A percentile compares a stretch with the other conserved stretches of the same genome.
These are phyloP conservation scores for Saturnispora galanensis DNA, from an alignment of 805 yeast genomes.

Conservation along the genomic window DNA sequence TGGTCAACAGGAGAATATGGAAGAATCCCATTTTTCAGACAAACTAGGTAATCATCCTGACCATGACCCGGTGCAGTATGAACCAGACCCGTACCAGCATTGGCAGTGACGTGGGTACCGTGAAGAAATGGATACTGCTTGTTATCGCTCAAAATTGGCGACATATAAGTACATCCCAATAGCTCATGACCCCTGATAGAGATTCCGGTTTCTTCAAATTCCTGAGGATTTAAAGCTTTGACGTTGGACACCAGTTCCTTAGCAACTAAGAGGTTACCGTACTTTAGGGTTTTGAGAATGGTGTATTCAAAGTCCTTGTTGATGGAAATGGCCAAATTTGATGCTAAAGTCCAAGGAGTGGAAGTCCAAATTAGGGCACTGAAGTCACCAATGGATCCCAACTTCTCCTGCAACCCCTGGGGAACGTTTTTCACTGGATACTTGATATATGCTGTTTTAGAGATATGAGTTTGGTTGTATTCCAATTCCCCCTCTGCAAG, in stretches of 20 bases:
- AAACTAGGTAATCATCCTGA: constrained; percentile 76
- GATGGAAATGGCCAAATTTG: constrained; percentile 76
- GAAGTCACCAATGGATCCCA: constrained; percentile 10
- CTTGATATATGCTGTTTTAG: constrained; percentile 58
- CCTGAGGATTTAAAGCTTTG: constrained; percentile 22
- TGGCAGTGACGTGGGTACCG: constrained; percentile 72
- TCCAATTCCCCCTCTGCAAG: constrained; percentile 95
- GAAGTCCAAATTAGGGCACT: constrained; percentile 82
- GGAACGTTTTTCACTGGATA: constrained; percentile 40
- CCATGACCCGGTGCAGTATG: constrained; percentile 99
- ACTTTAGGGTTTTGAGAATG: constrained; percentile 27
- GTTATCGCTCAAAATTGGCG: constrained; percentile 36
- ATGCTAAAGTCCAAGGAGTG: constrained; percentile 94
- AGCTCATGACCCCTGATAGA: constrained; percentile 35
- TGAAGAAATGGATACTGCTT: constrained; percentile 50
- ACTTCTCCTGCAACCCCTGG: constrained; percentile 16
- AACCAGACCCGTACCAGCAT: constrained; percentile 90
- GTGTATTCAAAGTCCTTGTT: constrained; percentile 52
- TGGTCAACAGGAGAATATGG: constrained; percentile 74
- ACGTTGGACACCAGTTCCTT: constrained; percentile 35
- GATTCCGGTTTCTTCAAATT: constrained; percentile 16
- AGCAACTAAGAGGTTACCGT: constrained; percentile 50
- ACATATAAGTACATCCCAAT: constrained; percentile 36
- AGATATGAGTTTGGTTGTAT: constrained; percentile 61
- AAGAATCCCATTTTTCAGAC: constrained; percentile 44